Evolutionary conservation across 768 basidiomycete genomes (phyloP).

Genomic region (Dentipellis sp.): DNA sequence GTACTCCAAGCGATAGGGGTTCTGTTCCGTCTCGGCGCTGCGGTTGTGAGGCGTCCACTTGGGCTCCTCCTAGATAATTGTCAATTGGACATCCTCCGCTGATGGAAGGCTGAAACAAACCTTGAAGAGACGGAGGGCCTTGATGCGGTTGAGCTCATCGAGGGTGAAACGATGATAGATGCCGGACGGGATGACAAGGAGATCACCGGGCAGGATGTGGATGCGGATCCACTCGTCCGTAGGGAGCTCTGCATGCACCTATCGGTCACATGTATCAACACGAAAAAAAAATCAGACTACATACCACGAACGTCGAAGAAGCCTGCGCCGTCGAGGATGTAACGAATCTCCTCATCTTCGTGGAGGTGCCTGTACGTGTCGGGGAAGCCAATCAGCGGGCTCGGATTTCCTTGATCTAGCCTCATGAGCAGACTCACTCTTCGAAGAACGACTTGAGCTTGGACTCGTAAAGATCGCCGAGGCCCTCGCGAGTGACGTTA

Average conservation of each 20-base stretch:
- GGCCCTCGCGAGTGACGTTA: conserved; percentile 63
- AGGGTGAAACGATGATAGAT: conserved; percentile 94
- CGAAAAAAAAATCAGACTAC: conserved; percentile 13
- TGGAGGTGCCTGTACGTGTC: conserved; percentile 63
- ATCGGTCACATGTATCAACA: too few relatives aligned
- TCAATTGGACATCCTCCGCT: neutral
- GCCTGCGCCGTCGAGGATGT: conserved; percentile 73
- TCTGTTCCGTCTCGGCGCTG: conserved; percentile 46
- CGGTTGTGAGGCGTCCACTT: conserved; percentile 83
- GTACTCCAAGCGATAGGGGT: conserved; percentile 54
- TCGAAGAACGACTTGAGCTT: conserved; percentile 78
- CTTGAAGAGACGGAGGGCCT: conserved; percentile 78
- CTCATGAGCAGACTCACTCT: conserved; percentile 37
- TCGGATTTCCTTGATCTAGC: neutral
- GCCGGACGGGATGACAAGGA: conserved; percentile 79
- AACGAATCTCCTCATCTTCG: conserved; percentile 92
- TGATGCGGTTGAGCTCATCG: conserved; percentile 62
- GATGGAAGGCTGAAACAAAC: conserved; percentile 22
- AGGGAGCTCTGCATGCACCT: conserved; percentile 37
- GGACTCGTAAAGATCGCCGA: conserved; percentile 75
- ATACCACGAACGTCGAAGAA: conserved; percentile 87
- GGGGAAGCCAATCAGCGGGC: neutral
- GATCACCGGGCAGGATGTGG: conserved; percentile 64
- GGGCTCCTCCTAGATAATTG: conserved; percentile 66
- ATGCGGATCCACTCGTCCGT: conserved; percentile 75